A percentile compares a stretch with the other conserved stretches of the same genome.
Conservation (phyloP, 495 filamentous ascomycete genomes). For the Tuber magnatum region DNA sequence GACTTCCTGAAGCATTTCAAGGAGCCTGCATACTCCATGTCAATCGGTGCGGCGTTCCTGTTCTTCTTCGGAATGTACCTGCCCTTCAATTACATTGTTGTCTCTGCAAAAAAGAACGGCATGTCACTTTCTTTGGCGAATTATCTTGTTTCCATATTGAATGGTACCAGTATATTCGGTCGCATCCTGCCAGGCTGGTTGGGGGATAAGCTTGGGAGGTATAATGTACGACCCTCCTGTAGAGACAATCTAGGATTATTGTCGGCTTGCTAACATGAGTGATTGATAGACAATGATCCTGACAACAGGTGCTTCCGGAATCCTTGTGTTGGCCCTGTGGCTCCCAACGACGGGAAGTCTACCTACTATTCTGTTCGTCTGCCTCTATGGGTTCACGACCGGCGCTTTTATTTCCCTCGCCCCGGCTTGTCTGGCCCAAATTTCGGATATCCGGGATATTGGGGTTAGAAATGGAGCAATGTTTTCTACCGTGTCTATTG, state of each 20-base stretch:
- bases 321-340: constrained; percentile 65
- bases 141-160: constrained; percentile 68
- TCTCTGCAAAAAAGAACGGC: constrained; percentile 52
- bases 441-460: constrained; percentile 65
- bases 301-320: constrained; percentile 53
- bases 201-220: constrained; percentile 65
- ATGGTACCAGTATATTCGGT: constrained; percentile 62
- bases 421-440: constrained; percentile 59
- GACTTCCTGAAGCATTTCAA: constrained; percentile 56
- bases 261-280: not conserved
- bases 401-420: constrained; percentile 63
- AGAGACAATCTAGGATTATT: not conserved
- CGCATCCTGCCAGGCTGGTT: constrained; percentile 64
- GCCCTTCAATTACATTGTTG: constrained; percentile 65
- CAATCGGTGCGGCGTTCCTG: constrained; percentile 51
- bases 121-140: constrained; percentile 53
- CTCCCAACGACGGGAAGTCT: constrained; percentile 55
- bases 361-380: constrained; percentile 58
- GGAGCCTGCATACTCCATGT: constrained; percentile 53
- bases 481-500: constrained; percentile 58
- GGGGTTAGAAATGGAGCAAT: constrained; percentile 63
- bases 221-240: constrained; percentile 48
- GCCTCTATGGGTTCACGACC: constrained; percentile 64
- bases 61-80: constrained; percentile 68
- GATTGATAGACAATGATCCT: constrained; percentile 48